Percentiles rank a stretch among this genome's conserved stretches.
Conservation (phyloP, 805 yeast genomes). For the Nematodospora valgi region DNA sequence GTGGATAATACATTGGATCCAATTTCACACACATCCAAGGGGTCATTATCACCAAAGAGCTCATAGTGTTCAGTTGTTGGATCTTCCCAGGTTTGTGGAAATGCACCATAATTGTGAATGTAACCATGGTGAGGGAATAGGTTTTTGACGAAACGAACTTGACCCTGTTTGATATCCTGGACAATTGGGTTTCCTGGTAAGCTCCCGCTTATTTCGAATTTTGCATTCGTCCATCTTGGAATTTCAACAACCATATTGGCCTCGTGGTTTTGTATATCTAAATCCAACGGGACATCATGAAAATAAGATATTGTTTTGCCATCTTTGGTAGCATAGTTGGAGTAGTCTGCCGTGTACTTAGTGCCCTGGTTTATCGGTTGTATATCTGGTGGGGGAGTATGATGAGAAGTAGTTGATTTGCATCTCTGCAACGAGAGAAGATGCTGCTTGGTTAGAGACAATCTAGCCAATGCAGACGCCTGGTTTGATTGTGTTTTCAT, state of each 20-base stretch:
- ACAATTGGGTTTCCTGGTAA: constrained; percentile 67
- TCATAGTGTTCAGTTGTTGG: constrained; percentile 55
- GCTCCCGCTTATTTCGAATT: constrained; percentile 68
- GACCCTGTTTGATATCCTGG: constrained; percentile 76
- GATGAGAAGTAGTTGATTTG: constrained; percentile 1
- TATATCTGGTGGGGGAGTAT: not conserved
- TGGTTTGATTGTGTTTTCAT: not conserved
- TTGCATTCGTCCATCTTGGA: constrained; percentile 75
- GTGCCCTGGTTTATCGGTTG: constrained; percentile 22
- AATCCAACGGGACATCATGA: constrained; percentile 65
- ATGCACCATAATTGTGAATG: constrained; percentile 83
- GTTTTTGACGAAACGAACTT: constrained; percentile 72
- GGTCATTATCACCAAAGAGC: constrained; percentile 44
- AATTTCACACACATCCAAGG: constrained; percentile 75
- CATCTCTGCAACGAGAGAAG: not conserved
- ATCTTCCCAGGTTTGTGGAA: constrained; percentile 97
- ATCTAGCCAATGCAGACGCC: constrained; percentile 10
- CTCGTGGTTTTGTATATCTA: constrained; percentile 35
- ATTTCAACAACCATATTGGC: constrained; percentile 48
- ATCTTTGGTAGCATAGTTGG: constrained; percentile 42
- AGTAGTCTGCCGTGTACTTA: constrained; percentile 34
- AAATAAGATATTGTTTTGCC: constrained; percentile 58
- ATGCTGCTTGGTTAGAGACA: constrained; percentile 11
- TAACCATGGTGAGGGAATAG: constrained; percentile 82
- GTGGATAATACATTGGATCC: constrained; percentile 65